Conservation (phyloP, 257 asterid species). For the Mitragyna speciosa region DNA sequence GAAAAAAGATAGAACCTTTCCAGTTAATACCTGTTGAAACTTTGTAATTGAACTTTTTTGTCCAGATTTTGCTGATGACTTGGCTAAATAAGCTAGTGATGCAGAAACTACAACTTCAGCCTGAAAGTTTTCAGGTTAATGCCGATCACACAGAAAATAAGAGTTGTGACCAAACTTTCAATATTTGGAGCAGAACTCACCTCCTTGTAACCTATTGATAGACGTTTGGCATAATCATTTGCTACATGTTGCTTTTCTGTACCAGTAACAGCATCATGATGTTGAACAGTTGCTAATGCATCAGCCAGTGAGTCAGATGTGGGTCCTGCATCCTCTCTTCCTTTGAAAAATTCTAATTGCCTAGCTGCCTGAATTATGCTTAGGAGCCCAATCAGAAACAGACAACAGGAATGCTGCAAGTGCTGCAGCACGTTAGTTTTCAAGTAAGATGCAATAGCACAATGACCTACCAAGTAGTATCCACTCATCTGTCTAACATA, state of each 20-base stretch:
- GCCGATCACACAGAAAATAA: constrained; percentile 10
- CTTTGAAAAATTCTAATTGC: constrained; percentile 73
- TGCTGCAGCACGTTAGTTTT: not conserved
- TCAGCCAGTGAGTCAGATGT: constrained; percentile 73
- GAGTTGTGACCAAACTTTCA: not conserved
- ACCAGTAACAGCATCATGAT: constrained; percentile 96
- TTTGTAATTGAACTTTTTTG: constrained; percentile 46
- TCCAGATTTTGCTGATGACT: constrained; percentile 45
- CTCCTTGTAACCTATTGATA: constrained; percentile 86
- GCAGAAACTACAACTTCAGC: constrained; percentile 71
- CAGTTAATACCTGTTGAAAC: constrained; percentile 61
- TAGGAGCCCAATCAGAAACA: constrained; percentile 20
- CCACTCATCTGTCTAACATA: constrained; percentile 87
- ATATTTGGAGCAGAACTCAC: constrained; percentile 35
- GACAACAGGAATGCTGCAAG: not conserved
- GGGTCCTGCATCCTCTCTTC: constrained; percentile 66
- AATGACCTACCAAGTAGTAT: constrained; percentile 67
- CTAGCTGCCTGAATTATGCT: constrained; percentile 75
- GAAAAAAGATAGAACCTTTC: not conserved
- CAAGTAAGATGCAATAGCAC: not conserved
- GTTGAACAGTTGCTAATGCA: constrained; percentile 90
- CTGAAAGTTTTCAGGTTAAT: constrained; percentile 43
- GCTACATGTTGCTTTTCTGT: constrained; percentile 96
- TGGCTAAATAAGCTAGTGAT: constrained; percentile 73
- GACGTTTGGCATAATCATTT: constrained; percentile 90